Evolutionary conservation across 176 grass and related monocot genomes (phyloP).

Genomic region (Oropetium thomaeum): DNA sequence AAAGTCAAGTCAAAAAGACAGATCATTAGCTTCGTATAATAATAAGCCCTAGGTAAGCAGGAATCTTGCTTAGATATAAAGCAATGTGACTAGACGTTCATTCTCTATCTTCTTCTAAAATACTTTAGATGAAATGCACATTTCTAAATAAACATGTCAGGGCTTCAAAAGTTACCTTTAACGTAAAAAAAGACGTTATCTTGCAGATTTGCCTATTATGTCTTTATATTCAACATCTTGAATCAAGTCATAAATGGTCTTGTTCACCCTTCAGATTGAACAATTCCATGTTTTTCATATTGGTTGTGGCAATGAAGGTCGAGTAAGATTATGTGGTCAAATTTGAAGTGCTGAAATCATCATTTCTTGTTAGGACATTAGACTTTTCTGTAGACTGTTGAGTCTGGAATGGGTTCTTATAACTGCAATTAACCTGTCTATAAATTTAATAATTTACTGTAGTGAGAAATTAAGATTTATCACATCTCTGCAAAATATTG

Average conservation of each 20-base stretch:
- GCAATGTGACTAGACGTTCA: slow-evolving; percentile 13
- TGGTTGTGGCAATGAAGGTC: neutral
- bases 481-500: neutral
- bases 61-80: slow-evolving; percentile 48
- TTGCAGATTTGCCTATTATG: neutral
- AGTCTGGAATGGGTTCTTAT: neutral
- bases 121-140: neutral
- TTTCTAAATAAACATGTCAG: slow-evolving; percentile 15
- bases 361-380: neutral
- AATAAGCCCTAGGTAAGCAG: slow-evolving; percentile 29
- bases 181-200: too few relatives aligned
- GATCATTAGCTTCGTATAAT: slow-evolving; percentile 39
- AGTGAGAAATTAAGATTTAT: neutral
- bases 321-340: neutral
- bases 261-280: slow-evolving; percentile 9
- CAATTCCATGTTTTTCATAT: slow-evolving; percentile 1
- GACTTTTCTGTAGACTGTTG: neutral
- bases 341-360: neutral
- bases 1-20: slow-evolving; percentile 29
- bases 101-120: slow-evolving; percentile 11
- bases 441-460: neutral
- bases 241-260: neutral
- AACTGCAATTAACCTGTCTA: neutral
- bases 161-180: slow-evolving; percentile 13
- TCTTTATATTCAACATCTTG: slow-evolving; percentile 33